Evolutionary conservation across 345 rosid species (phyloP).

Genomic region (Turritis glabra): DNA sequence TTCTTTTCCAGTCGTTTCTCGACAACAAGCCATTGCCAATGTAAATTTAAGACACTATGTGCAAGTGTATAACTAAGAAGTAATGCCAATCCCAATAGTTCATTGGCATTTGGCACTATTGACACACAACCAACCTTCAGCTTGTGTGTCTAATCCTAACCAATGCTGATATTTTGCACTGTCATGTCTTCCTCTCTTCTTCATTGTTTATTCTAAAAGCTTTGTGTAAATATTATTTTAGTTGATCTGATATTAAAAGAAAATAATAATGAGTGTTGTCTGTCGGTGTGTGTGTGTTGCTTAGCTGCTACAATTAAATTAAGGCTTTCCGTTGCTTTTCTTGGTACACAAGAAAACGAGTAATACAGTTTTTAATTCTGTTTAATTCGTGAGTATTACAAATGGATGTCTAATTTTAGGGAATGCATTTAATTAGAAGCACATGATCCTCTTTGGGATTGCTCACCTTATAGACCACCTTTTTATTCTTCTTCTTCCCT

Average conservation of each 20-base stretch:
- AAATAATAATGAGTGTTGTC: conserved; percentile 12
- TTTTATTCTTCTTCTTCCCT: too few relatives aligned
- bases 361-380: neutral
- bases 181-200: neutral
- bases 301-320: neutral
- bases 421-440: conserved; percentile 17
- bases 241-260: neutral
- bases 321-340: conserved; percentile 33
- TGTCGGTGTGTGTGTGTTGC: conserved; percentile 31
- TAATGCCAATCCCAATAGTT: neutral
- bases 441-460: conserved; percentile 31
- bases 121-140: neutral
- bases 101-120: neutral
- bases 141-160: conserved; percentile 2
- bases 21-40: conserved; percentile 70
- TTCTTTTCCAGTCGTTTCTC: conserved; percentile 83
- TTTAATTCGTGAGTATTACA: neutral
- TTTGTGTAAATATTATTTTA: conserved; percentile 2
- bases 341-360: conserved; percentile 40
- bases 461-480: conserved; percentile 3
- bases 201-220: neutral
- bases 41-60: conserved; percentile 29
- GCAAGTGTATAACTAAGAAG: conserved; percentile 12
- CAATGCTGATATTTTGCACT: neutral
- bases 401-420: neutral